Evolutionary conservation across 1,139 yeast species (phyloP).

Genomic region (Saccharomyces hybrid): DNA sequence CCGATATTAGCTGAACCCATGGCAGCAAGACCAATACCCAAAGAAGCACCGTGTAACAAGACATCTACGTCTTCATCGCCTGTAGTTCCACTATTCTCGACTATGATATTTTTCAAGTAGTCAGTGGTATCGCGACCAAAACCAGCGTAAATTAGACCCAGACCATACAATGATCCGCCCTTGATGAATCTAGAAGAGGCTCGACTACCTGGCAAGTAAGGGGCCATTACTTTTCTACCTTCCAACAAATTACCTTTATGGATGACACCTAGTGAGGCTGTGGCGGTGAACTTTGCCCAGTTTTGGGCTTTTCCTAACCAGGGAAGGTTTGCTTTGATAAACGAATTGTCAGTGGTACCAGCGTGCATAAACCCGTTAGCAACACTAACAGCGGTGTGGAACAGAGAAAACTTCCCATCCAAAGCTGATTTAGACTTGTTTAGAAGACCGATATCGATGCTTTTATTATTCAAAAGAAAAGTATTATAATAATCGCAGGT

Average conservation of each 20-base stretch:
- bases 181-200: slow-evolving; percentile 75
- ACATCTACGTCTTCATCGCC: slow-evolving; percentile 77
- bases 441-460: slow-evolving; percentile 75
- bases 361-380: slow-evolving; percentile 93
- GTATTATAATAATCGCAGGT: slow-evolving; percentile 91
- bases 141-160: slow-evolving; percentile 93
- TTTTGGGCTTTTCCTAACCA: slow-evolving; percentile 97
- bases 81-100: slow-evolving; percentile 58
- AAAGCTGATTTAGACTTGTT: slow-evolving; percentile 73
- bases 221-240: slow-evolving; percentile 80
- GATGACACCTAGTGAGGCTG: slow-evolving; percentile 96
- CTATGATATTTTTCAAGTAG: slow-evolving; percentile 66
- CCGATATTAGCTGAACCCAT: slow-evolving; percentile 79
- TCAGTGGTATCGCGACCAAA: slow-evolving; percentile 77
- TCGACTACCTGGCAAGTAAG: slow-evolving; percentile 82
- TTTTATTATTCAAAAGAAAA: slow-evolving; percentile 77
- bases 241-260: slow-evolving; percentile 92
- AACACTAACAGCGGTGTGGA: slow-evolving; percentile 94
- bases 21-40: slow-evolving; percentile 95
- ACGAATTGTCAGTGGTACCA: slow-evolving; percentile 93
- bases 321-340: slow-evolving; percentile 82
- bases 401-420: slow-evolving; percentile 89
- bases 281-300: slow-evolving; percentile 97
- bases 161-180: slow-evolving; percentile 92
- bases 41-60: slow-evolving; percentile 89